A percentile compares a stretch with the other conserved stretches of the same genome.
phyloP scores from a whole-genome alignment of 2,329 filamentous ascomycete species.

The Teratosphaeria epicoccoides region DNA sequence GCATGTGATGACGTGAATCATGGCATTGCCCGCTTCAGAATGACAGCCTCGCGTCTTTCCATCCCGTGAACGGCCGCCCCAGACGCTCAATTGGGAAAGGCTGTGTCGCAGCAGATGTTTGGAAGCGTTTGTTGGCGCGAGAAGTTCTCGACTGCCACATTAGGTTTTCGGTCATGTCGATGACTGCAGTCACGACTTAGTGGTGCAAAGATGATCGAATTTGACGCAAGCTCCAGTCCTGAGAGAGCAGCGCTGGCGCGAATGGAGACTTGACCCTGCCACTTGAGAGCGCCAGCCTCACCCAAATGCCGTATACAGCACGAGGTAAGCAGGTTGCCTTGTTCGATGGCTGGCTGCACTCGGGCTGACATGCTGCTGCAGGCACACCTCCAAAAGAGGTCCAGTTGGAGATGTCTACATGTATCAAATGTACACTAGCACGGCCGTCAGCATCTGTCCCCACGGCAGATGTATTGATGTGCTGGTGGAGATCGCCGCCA shows the following conservation, averaged over 20 bases:
- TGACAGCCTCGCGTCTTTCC: background rate
- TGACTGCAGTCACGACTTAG: background rate
- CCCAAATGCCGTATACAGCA: background rate
- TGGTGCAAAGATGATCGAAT: background rate
- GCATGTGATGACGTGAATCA: too few relatives aligned
- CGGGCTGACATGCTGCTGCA: background rate
- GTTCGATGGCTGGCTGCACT: background rate
- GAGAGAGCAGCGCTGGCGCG: too few relatives aligned
- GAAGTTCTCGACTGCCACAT: background rate
- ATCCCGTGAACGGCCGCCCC: background rate
- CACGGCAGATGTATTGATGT: too few relatives aligned
- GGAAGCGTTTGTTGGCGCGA: background rate
- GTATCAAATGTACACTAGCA: too few relatives aligned
- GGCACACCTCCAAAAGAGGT: too few relatives aligned
- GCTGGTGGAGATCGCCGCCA: too few relatives aligned
- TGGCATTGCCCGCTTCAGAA: background rate
- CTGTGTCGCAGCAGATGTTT: background rate
- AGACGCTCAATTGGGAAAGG: background rate
- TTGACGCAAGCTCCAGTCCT: too few relatives aligned
- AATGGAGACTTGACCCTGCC: too few relatives aligned
- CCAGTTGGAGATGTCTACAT: background rate
- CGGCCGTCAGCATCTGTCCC: too few relatives aligned
- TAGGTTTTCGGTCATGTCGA: background rate
- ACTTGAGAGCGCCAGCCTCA: too few relatives aligned
- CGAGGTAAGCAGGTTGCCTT: background rate